phyloP scores from a whole-genome alignment of 2,329 filamentous ascomycete genomes.

The Botryotinia narcissicola region DNA sequence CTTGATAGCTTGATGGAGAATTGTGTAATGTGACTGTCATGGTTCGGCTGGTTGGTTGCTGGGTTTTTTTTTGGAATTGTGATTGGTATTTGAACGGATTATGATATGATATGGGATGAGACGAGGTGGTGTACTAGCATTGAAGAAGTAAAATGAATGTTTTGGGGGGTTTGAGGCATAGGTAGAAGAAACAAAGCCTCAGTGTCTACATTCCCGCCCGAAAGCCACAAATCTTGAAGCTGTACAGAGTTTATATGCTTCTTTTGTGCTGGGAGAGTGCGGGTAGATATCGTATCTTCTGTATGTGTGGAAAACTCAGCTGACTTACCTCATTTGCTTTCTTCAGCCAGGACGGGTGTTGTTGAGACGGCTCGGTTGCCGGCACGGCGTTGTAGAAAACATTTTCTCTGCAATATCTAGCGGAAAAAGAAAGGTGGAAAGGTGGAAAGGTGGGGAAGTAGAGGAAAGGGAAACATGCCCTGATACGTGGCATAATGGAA shows the following conservation, averaged over 20 bases:
- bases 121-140: neutral
- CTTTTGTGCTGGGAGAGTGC: neutral
- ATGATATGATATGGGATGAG: neutral
- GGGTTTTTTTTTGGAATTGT: too few species aligned
- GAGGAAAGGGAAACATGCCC: neutral
- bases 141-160: neutral
- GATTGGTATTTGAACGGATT: neutral
- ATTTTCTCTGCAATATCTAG: neutral
- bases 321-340: neutral
- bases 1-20: neutral
- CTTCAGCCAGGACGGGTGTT: neutral
- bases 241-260: neutral
- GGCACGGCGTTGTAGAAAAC: neutral
- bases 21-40: neutral
- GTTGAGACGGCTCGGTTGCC: neutral
- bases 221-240: neutral
- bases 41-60: neutral
- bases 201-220: neutral
- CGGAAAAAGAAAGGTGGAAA: neutral
- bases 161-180: neutral
- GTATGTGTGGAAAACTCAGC: neutral
- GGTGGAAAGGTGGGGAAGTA: neutral
- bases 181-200: neutral
- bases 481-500: neutral
- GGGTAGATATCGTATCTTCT: neutral